Evolutionary conservation across 1,284 basidiomycete genomes (phyloP).

Genomic region (Cystobasidium pallidum): DNA sequence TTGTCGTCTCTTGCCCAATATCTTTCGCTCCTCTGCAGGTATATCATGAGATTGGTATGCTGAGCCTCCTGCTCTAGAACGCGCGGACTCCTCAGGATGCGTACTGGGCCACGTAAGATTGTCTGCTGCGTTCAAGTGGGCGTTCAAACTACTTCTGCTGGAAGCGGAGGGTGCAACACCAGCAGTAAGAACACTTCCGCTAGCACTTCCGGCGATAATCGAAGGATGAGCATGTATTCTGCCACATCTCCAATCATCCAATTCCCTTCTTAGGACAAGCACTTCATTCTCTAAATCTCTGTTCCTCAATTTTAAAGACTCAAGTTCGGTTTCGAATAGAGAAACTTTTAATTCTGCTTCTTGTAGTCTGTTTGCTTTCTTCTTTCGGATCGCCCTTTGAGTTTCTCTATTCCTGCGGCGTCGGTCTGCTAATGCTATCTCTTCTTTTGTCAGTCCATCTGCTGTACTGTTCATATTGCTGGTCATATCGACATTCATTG

Average conservation of each 20-base stretch:
- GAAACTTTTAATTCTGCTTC: slow-evolving; percentile 30
- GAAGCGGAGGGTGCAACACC: neutral
- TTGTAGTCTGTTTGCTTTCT: slow-evolving; percentile 34
- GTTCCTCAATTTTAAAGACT: slow-evolving; percentile 1
- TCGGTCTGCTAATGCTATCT: slow-evolving; percentile 27
- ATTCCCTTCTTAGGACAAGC: neutral
- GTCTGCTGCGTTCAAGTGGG: neutral
- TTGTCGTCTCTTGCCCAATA: slow-evolving; percentile 12
- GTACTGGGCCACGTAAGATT: neutral
- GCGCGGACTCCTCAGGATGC: neutral
- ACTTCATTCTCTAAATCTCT: slow-evolving; percentile 23
- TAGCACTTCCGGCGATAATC: neutral
- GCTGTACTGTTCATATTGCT: slow-evolving; percentile 7
- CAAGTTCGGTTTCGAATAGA: slow-evolving; percentile 18
- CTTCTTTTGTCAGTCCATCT: slow-evolving; percentile 24
- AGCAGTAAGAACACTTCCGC: neutral
- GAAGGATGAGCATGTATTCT: slow-evolving; percentile 17
- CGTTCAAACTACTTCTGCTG: neutral
- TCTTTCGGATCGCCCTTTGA: slow-evolving; percentile 32
- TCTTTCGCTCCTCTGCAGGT: slow-evolving; percentile 1
- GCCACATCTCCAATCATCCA: slow-evolving; percentile 25
- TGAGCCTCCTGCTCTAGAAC: neutral
- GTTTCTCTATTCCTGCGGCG: slow-evolving; percentile 26
- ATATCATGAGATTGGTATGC: slow-evolving; percentile 1
- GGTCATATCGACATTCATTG: neutral